Conservation (phyloP, 495 filamentous ascomycete species). For the Lindgomyces ingoldianus region DNA sequence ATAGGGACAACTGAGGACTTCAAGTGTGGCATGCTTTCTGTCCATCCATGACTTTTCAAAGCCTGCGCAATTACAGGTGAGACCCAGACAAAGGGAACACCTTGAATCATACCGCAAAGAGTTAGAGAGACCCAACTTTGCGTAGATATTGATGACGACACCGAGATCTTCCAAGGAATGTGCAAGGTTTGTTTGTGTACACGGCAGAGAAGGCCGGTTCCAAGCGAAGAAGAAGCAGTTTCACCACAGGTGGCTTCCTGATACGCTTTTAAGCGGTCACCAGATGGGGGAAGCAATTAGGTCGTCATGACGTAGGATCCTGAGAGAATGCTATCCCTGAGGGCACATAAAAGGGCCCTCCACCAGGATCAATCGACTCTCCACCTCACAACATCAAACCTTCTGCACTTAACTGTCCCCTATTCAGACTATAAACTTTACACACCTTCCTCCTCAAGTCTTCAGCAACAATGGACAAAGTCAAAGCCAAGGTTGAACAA, state of each 20-base stretch:
- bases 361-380: background rate
- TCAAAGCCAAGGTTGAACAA: constrained; percentile 36
- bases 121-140: background rate
- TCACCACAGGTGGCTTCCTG: background rate
- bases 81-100: background rate
- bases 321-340: background rate
- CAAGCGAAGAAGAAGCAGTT: background rate
- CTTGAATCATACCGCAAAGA: background rate
- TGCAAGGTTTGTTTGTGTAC: background rate
- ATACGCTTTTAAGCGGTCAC: background rate
- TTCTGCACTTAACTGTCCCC: constrained; percentile 1
- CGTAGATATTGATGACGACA: background rate
- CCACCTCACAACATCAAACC: background rate
- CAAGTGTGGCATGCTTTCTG: background rate
- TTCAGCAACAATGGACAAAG: constrained; percentile 28
- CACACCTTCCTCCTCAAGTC: background rate
- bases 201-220: background rate
- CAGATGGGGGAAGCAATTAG: background rate
- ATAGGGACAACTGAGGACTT: background rate
- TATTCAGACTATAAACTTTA: background rate
- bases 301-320: constrained; percentile 4
- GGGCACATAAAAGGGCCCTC: background rate
- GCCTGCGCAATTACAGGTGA: background rate
- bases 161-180: background rate
- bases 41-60: background rate